These are phyloP conservation scores for Pestalotiopsis sp. DNA, from an alignment of 2,329 filamentous ascomycete species.

Conservation along the genomic window DNA sequence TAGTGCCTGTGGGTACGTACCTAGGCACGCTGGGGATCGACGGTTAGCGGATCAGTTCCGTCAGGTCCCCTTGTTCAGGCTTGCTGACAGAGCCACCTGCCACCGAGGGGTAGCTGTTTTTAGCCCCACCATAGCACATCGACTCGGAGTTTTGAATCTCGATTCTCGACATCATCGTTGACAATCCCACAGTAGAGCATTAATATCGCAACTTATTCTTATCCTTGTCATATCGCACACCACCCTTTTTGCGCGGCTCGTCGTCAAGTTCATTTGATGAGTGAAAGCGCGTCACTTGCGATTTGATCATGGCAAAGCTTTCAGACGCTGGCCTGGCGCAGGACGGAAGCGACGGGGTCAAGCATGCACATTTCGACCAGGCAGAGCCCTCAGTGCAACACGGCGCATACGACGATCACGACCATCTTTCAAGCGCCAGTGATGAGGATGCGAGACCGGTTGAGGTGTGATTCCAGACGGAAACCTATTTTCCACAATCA, in stretches of 20 bases:
- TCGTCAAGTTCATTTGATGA: neutral
- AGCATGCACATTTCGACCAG: conserved; percentile 30
- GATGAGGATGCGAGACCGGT: conserved; percentile 55
- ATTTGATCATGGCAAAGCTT: conserved; percentile 20
- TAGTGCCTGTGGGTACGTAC: neutral
- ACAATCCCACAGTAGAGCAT: neutral
- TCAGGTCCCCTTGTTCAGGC: neutral
- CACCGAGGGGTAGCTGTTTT: conserved; percentile 7
- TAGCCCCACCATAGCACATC: conserved; percentile 1
- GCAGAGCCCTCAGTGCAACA: neutral
- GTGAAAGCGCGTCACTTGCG: neutral
- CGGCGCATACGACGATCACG: conserved; percentile 33
- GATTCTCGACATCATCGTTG: conserved; percentile 2
- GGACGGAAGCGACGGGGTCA: conserved; percentile 21
- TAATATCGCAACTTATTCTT: neutral
- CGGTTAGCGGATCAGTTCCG: neutral
- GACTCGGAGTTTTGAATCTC: neutral
- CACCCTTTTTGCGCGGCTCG: neutral
- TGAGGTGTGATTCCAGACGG: conserved; percentile 44
- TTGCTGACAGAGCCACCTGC: neutral
- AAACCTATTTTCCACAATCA: neutral
- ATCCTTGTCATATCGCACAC: neutral
- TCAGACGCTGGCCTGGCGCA: conserved; percentile 16
- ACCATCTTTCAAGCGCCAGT: conserved; percentile 46
- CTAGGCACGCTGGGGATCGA: neutral